Evolutionary conservation across 2,329 filamentous ascomycete species (phyloP), one percentile per base, ranked within the genome.

Genomic region (Talaromyces sp.): DNA sequence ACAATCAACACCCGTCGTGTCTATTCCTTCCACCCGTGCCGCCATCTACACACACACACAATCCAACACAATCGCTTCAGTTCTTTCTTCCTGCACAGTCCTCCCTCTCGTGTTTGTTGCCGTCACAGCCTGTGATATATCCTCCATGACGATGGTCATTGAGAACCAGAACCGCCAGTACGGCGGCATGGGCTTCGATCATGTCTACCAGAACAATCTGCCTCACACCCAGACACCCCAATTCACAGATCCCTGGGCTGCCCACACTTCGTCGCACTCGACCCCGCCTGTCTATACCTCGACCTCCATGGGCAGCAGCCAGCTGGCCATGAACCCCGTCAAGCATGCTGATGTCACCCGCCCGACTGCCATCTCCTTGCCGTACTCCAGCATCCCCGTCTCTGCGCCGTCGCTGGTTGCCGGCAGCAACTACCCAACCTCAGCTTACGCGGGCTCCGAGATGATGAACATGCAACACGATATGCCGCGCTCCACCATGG

Each of bases 121-220:
- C 62, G 16, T 10, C 18, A 5, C 31, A 47, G 16, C 16, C 8
- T 23, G n/a, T 4, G 40, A 27, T 18, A 47, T 8, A 68, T 69
- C 67, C 80, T 87, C 78, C 77, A 96, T 96, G 92, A 95, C 92
- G 81, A 96, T 96, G 92, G 91, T 93, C 78, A 87, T 96, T 82
- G 92, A 96, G 81, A 87, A 87, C 72, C 90, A 92, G 77, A 92
- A 94, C 80, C 91, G 87, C 81, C 86, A 87, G 76, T 91, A 89
- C 80, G 90, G 85, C 73, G 85, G 84, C 75, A 84, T 96, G 81
- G 61, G 59, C 77, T 95, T 94, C 82, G 91, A 94, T 77, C 84
- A 87, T 75, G 87, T 92, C 83, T 87, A 90, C 74, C 83, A 81
- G 73, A 83, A 78, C 76, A 83, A 86, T 71, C 86, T 91, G 84